Base-by-base conservation (phyloP, 805 yeast species). In the Candida chilensis region DNA sequence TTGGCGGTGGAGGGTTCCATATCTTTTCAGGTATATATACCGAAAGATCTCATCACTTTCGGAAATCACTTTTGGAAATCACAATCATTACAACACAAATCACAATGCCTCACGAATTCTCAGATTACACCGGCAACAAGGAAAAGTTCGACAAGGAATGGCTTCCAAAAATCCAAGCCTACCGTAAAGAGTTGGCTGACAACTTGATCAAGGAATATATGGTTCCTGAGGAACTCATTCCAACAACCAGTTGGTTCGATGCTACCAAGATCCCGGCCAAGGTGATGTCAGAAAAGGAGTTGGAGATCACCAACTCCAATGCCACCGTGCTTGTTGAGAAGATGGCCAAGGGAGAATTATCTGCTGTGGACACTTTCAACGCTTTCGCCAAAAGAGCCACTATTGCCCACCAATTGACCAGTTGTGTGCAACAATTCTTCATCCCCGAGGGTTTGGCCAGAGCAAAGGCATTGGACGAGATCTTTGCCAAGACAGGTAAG, bases 341-440 rank as follows among this genome's bases (percentile, higher is more conserved):
- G 37, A 67, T 78, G 32, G 65, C 71, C 14, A 33, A 51, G 3
- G 71, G 73, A 5, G 59, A 66, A 24, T 45, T 69, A 33, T 41
- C 68, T 16, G 63, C 84, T 1, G 66, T 62, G 4, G 64, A 66
- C 20, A 74, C 76, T 13, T 61, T 71, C 37, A 67, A 57, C 40
- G 85, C 86, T 0, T 79, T 66, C 43, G 79, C 78, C 24, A 80
- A 76, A 42, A 60, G 75, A 33, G 78, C 87, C 3, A 63, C 75
- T 12, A 60, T 73, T 32, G 74, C 78, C 3, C 85, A 83, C 36
- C 75, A 73, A 40, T 65, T 74, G 42, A 71, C 78, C 32, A 66
- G 68, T 39, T 60, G 66, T 39, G 72, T 73, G 19, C 62, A 77
- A 51, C 80, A 77, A 35, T 62, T 82, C 32, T 60, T 81, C 51